Evolutionary conservation across 2,329 filamentous ascomycete genomes (phyloP), one percentile per base, ranked within the genome.

Genomic region (Torrubiella hemipterigena): DNA sequence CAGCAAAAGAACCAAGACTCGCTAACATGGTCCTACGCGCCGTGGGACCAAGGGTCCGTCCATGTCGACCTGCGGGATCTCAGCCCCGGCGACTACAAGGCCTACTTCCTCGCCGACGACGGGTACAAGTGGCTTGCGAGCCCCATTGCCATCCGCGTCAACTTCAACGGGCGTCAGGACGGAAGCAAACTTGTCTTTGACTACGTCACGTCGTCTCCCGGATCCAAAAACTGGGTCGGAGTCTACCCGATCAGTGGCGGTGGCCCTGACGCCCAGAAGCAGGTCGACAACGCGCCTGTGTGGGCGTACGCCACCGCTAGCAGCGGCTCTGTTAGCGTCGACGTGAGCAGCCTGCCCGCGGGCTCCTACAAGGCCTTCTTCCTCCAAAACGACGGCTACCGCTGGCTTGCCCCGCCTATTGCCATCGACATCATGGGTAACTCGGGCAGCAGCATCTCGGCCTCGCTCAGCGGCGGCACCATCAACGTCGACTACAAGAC

Each of bases 61-160:
- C 34, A 33, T 9, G 32, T 60, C 3, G 30, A 46, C 8, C 33
- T 41, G 8, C 30, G 30, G 2, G 37, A 33, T 3, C 41, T 59
- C 1, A 35, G 42, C 8, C 40, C 42, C 2, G 56, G 56, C 6
- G 40, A 39, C 4, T 61, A 58, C 40, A 45, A 40, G 15, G 58
- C 50, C 6, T 60, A 47, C 40, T 54, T 59, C 34, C 46, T 61
- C 11, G 49, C 52, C 6, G 38, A 43, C 10, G 49, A 50, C 27
- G 51, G 48, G 5, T 61, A 61, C 39, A 44, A 44, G 25, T 55
- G 49, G 45, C 46, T 61, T 4, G 47, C 53, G 2, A 39, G 46
- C 10, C 53, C 58, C 4, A 38, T 58, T 19, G 10, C 12, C 22
- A 14, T 24, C 11, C 12, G 22, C 11, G 22, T 11, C 10, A 6